Conservation (phyloP, 2,329 filamentous ascomycete genomes). For the Penicillium paneum region DNA sequence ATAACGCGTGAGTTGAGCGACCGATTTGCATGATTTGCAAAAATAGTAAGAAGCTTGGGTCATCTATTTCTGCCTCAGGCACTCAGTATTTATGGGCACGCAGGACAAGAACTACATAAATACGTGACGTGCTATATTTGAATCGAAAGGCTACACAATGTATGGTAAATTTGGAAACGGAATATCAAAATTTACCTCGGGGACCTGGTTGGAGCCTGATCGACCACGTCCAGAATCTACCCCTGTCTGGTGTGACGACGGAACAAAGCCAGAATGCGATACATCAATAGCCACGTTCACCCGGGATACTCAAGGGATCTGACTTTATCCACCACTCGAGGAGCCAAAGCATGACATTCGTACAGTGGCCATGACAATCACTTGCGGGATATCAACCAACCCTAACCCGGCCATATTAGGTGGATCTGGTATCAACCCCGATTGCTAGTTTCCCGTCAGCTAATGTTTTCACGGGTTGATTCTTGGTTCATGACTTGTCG, state of each 20-base stretch:
- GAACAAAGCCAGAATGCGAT: slow-evolving; percentile 20
- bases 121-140: neutral
- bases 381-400: neutral
- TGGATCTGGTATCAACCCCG: slow-evolving; percentile 9
- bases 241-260: slow-evolving; percentile 24
- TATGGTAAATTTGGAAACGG: slow-evolving; percentile 18
- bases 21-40: slow-evolving; percentile 3
- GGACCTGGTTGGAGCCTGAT: slow-evolving; percentile 1
- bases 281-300: slow-evolving; percentile 24
- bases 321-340: slow-evolving; percentile 4
- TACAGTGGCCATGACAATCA: neutral
- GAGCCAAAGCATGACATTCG: neutral
- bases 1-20: neutral
- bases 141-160: slow-evolving; percentile 20
- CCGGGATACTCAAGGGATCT: slow-evolving; percentile 17
- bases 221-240: slow-evolving; percentile 3
- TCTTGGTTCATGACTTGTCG: neutral
- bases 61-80: slow-evolving; percentile 8
- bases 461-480: neutral
- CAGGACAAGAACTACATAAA: neutral
- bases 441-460: slow-evolving; percentile 13
- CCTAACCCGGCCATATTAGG: neutral
- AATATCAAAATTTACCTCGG: slow-evolving; percentile 5
- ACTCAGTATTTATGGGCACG: neutral
- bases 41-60: slow-evolving; percentile 10